Evolutionary conservation across 192 early-diverging fungal genomes (phyloP).

Genomic region (Geranomyces michiganensis): DNA sequence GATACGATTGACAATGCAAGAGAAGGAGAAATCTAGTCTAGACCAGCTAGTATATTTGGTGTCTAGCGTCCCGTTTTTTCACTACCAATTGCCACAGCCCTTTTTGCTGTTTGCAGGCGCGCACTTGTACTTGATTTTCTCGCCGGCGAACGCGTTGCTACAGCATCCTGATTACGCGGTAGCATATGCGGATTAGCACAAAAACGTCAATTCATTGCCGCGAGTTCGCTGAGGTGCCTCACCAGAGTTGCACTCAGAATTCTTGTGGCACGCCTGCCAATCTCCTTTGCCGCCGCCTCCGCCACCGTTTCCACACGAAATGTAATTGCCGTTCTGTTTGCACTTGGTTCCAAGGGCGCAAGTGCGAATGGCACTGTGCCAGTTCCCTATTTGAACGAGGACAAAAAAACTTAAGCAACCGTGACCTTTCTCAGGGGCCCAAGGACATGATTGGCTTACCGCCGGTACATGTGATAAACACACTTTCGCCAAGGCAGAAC

Average conservation of each 20-base stretch:
- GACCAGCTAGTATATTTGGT: too few species aligned
- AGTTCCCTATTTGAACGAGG: constrained; percentile 2
- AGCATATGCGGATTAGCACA: too few species aligned
- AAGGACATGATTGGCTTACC: neutral
- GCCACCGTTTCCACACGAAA: neutral
- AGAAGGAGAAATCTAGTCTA: too few species aligned
- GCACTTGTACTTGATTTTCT: neutral
- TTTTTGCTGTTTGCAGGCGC: neutral
- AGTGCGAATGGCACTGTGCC: neutral
- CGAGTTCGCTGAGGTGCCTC: too few species aligned
- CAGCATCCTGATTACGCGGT: neutral
- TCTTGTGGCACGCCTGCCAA: neutral
- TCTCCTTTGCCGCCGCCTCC: neutral
- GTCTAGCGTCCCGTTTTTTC: neutral
- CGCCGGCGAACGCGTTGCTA: neutral
- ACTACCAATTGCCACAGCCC: neutral
- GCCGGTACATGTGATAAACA: neutral
- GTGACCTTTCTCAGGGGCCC: too few species aligned
- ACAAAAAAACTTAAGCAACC: too few species aligned
- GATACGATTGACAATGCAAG: too few species aligned
- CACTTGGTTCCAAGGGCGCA: constrained; percentile 12
- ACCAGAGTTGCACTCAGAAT: neutral
- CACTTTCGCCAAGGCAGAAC: neutral
- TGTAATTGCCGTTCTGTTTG: constrained; percentile 3
- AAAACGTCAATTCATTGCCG: too few species aligned